Evolutionary conservation across 179 eudicot genomes (phyloP).

Genomic region (Beta corolliflora): DNA sequence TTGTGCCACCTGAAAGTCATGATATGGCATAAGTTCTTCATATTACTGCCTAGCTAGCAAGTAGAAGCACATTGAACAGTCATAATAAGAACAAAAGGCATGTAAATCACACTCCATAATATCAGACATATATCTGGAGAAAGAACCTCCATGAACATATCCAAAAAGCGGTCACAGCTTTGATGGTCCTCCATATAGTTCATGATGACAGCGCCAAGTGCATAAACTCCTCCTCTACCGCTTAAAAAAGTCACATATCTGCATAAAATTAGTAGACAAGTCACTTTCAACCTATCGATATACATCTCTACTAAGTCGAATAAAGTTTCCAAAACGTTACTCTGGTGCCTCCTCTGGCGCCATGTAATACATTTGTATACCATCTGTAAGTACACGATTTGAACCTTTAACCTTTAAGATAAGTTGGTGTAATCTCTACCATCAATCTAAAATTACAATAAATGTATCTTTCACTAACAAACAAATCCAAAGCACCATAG

Average conservation of each 20-base stretch:
- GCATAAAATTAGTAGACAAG: slow-evolving; percentile 4
- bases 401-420: no score
- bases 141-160: slow-evolving; percentile 60
- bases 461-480: no score
- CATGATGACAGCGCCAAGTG: slow-evolving; percentile 68
- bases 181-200: slow-evolving; percentile 50
- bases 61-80: not conserved
- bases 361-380: no score
- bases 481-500: no score
- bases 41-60: not conserved
- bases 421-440: no score
- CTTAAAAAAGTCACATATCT: slow-evolving; percentile 72
- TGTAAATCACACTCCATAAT: not conserved
- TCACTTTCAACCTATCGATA: not conserved
- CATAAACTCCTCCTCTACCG: slow-evolving; percentile 73
- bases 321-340: not conserved
- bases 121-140: not conserved
- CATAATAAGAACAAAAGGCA: not conserved
- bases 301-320: not conserved
- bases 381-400: no score
- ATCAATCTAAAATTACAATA: no score
- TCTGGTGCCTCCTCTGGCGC: no score
- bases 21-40: not conserved
- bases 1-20: slow-evolving; percentile 51
- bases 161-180: slow-evolving; percentile 41